phyloP scores from a whole-genome alignment of 768 basidiomycete species.

The Boletus subparvulus region DNA sequence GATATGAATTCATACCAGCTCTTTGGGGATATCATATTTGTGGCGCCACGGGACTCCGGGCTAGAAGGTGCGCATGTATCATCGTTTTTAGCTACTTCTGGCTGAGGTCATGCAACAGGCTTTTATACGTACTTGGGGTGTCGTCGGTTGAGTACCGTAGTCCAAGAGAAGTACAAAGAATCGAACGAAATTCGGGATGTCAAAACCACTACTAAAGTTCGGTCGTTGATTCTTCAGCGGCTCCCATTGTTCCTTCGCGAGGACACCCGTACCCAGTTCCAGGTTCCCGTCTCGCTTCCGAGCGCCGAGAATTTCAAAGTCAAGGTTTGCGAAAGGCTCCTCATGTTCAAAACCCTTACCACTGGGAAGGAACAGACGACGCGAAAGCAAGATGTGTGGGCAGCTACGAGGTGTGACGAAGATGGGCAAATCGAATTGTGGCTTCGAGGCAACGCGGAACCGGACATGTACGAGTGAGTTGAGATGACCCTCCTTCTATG shows the following conservation, averaged over 20 bases:
- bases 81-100: neutral
- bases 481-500: neutral
- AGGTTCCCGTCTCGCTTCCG: slow-evolving; percentile 57
- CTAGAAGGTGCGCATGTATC: slow-evolving; percentile 59
- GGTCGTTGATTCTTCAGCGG: slow-evolving; percentile 66
- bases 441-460: slow-evolving; percentile 63
- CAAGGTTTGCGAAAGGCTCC: slow-evolving; percentile 56
- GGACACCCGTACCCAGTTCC: slow-evolving; percentile 62
- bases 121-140: slow-evolving; percentile 78
- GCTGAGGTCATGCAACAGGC: slow-evolving; percentile 31
- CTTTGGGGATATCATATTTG: slow-evolving; percentile 70
- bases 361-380: slow-evolving; percentile 48
- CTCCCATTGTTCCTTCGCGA: slow-evolving; percentile 64
- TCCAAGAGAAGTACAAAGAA: slow-evolving; percentile 71
- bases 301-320: slow-evolving; percentile 62
- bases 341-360: slow-evolving; percentile 55
- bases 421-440: slow-evolving; percentile 64
- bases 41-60: slow-evolving; percentile 77
- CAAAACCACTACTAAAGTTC: slow-evolving; percentile 47
- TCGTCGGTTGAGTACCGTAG: slow-evolving; percentile 12
- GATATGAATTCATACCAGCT: slow-evolving; percentile 73
- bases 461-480: slow-evolving; percentile 89
- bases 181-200: slow-evolving; percentile 47
- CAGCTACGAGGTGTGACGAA: slow-evolving; percentile 51
- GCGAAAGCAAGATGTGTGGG: slow-evolving; percentile 63